These are phyloP conservation scores for Suillus clintonianus DNA, from an alignment of 768 basidiomycete genomes.

Conservation along the genomic window DNA sequence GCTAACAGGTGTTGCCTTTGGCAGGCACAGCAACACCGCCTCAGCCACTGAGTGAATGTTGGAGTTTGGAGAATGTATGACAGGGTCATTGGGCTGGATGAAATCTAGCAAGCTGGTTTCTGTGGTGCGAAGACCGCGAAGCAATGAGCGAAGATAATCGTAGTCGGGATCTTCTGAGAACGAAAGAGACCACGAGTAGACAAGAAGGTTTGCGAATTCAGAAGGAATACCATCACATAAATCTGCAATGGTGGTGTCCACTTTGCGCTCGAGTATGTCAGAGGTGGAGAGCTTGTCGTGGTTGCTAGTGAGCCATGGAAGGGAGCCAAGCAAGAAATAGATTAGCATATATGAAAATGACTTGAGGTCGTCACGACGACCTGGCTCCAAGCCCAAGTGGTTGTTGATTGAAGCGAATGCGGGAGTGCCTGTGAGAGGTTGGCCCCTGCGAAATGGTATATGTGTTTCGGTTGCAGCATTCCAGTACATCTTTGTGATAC, in stretches of 20 bases:
- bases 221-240: conserved; percentile 2
- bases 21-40: too few species aligned
- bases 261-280: not conserved
- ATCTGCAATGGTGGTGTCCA: not conserved
- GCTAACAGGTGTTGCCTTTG: too few species aligned
- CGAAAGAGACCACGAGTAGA: not conserved
- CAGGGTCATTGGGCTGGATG: not conserved
- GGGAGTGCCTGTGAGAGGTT: not conserved
- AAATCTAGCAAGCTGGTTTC: not conserved
- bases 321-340: not conserved
- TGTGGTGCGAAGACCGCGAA: not conserved
- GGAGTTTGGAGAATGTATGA: too few species aligned
- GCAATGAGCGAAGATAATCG: not conserved
- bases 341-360: not conserved
- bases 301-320: not conserved
- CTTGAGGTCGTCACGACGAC: not conserved
- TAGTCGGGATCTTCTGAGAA: conserved; percentile 8
- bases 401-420: conserved; percentile 1
- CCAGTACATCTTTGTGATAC: not conserved
- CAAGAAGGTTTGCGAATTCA: not conserved
- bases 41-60: too few species aligned
- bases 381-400: conserved; percentile 4
- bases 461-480: too few species aligned
- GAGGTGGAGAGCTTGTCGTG: not conserved
- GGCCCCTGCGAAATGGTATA: not conserved